Percentiles rank a stretch among this genome's conserved stretches.
Evolutionary conservation across 148 eudicot species (phyloP).

Genomic region (Cornus florida): DNA sequence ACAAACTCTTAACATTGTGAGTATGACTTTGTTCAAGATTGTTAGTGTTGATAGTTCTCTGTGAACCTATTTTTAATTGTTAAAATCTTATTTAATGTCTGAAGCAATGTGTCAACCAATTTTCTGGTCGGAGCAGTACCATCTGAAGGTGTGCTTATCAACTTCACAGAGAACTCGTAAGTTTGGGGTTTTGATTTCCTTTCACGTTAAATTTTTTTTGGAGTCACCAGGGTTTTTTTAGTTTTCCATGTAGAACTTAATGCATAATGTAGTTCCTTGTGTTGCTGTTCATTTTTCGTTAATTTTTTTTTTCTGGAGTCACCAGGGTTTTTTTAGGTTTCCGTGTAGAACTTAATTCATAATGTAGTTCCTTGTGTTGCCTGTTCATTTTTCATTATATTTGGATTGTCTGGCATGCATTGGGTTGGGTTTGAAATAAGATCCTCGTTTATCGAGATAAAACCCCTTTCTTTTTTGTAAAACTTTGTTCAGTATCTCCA

Average conservation of each 20-base stretch:
- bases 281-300: not conserved
- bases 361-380: not conserved
- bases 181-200: constrained; percentile 21
- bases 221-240: not conserved
- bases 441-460: no score
- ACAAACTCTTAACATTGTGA: constrained; percentile 70
- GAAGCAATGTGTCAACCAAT: constrained; percentile 90
- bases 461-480: no score
- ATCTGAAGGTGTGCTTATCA: constrained; percentile 64
- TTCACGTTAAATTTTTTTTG: not conserved
- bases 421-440: not conserved
- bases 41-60: constrained; percentile 7
- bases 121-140: constrained; percentile 85
- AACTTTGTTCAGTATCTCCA: no score
- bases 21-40: constrained; percentile 26
- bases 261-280: no score
- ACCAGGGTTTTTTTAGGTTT: not conserved
- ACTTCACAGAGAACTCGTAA: constrained; percentile 73
- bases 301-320: not conserved
- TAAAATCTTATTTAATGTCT: constrained; percentile 17
- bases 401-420: not conserved
- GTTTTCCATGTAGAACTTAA: not conserved
- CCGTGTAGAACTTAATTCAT: not conserved
- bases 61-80: constrained; percentile 10
- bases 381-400: not conserved